Percentiles rank a stretch among this genome's conserved stretches.
These are phyloP conservation scores for Posidonia australis DNA, from an alignment of 106 monocot species.

Conservation along the genomic window DNA sequence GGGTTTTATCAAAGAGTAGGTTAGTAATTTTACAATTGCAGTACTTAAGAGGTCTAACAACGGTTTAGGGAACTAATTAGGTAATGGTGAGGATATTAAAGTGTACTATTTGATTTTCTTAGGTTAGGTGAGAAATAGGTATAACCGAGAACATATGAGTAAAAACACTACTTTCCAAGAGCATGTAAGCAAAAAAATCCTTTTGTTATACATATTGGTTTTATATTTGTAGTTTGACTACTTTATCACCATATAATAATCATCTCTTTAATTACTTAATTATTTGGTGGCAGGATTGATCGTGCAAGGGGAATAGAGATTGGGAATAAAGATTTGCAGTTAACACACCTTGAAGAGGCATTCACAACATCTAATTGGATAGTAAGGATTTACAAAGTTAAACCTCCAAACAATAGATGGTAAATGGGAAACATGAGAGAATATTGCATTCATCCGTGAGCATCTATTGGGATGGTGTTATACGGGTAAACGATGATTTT, in stretches of 20 bases:
- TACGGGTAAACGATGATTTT: no score
- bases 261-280: constrained; percentile 1
- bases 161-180: not conserved
- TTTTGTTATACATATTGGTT: no score
- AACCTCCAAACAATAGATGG: constrained; percentile 17
- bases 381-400: constrained; percentile 29
- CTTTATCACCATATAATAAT: no score
- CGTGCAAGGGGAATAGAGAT: constrained; percentile 19
- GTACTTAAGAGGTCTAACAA: no score
- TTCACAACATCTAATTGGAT: constrained; percentile 24
- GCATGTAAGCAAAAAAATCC: not conserved
- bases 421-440: not conserved
- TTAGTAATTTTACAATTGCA: no score
- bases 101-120: no score
- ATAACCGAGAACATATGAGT: not conserved
- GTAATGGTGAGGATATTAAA: no score
- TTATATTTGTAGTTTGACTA: no score
- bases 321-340: constrained; percentile 14
- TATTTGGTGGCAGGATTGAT: constrained; percentile 5
- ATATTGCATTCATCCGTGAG: no score
- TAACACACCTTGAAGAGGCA: constrained; percentile 18
- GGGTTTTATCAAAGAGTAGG: no score
- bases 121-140: constrained; percentile 2
- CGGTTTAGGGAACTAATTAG: no score
- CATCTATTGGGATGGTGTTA: no score